Evolutionary conservation across 1,139 yeast genomes (phyloP).

Genomic region (Eremothecium gossypii): DNA sequence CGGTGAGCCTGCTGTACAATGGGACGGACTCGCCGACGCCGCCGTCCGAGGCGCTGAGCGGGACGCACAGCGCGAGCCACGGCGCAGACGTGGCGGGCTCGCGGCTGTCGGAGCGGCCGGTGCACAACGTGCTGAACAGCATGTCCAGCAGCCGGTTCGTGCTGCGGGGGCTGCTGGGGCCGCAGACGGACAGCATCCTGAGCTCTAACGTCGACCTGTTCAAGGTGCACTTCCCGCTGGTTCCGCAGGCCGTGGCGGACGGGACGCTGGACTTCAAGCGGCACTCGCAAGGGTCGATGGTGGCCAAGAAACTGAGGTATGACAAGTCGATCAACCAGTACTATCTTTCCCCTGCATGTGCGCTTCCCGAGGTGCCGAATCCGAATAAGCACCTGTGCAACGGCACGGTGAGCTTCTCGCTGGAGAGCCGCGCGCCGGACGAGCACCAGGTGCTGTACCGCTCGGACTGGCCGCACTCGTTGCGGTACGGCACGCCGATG

Average conservation of each 20-base stretch:
- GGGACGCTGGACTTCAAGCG: constrained; percentile 18
- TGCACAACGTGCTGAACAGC: constrained; percentile 1
- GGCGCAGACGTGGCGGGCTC: background rate
- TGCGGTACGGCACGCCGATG: constrained; percentile 54
- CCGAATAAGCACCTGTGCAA: background rate
- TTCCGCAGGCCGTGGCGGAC: constrained; percentile 16
- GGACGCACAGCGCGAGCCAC: background rate
- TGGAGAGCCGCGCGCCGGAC: constrained; percentile 21
- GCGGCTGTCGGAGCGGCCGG: background rate
- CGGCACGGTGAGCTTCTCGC: constrained; percentile 18
- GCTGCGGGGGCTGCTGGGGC: constrained; percentile 19
- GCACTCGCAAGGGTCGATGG: constrained; percentile 13
- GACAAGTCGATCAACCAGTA: constrained; percentile 22
- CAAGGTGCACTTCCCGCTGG: constrained; percentile 23
- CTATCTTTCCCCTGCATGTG: constrained; percentile 18
- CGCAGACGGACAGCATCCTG: constrained; percentile 17
- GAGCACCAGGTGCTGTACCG: constrained; percentile 13
- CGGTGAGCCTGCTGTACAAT: constrained; percentile 21
- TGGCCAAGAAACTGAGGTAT: constrained; percentile 8
- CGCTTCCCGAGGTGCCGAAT: constrained; percentile 23
- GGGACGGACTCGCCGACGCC: constrained; percentile 9
- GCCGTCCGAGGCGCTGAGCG: background rate
- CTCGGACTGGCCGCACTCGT: constrained; percentile 30
- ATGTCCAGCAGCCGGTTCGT: constrained; percentile 12
- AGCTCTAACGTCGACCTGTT: constrained; percentile 20